Evolutionary conservation across 2,329 filamentous ascomycete species (phyloP).

Genomic region (Aspergillus sp.): DNA sequence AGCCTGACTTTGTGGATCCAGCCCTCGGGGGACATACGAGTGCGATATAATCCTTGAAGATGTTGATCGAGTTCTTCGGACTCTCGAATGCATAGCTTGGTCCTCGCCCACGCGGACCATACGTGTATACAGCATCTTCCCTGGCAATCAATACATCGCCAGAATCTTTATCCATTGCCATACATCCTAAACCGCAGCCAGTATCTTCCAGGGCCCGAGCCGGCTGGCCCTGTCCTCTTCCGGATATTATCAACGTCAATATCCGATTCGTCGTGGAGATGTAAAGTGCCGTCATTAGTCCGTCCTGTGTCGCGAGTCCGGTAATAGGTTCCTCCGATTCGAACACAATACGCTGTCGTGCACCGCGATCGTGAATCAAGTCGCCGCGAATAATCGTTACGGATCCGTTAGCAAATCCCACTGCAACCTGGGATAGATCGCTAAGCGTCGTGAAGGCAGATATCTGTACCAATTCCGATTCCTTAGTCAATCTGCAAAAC

Average conservation of each 20-base stretch:
- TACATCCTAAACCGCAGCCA: conserved; percentile 89
- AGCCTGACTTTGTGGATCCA: conserved; percentile 49
- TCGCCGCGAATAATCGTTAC: conserved; percentile 92
- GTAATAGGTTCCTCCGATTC: conserved; percentile 96
- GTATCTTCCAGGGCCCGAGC: conserved; percentile 82
- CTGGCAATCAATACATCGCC: conserved; percentile 86
- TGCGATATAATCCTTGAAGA: conserved; percentile 79
- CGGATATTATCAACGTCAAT: conserved; percentile 77
- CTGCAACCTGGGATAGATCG: conserved; percentile 84
- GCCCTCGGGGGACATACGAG: conserved; percentile 72
- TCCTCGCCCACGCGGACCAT: conserved; percentile 75
- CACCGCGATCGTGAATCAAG: conserved; percentile 88
- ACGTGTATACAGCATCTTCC: conserved; percentile 94
- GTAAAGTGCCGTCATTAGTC: conserved; percentile 68
- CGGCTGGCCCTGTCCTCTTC: conserved; percentile 80
- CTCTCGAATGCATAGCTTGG: conserved; percentile 88
- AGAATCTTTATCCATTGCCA: conserved; percentile 73
- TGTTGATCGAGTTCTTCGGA: conserved; percentile 71
- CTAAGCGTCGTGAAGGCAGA: conserved; percentile 82
- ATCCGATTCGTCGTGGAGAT: conserved; percentile 87
- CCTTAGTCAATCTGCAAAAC: conserved; percentile 1
- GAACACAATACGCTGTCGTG: conserved; percentile 88
- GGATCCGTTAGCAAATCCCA: conserved; percentile 91
- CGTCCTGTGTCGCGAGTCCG: conserved; percentile 69
- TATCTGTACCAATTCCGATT: conserved; percentile 34